These are phyloP conservation scores for Helotiales sp. DNA, from an alignment of 2,329 filamentous ascomycete genomes.

Conservation along the genomic window DNA sequence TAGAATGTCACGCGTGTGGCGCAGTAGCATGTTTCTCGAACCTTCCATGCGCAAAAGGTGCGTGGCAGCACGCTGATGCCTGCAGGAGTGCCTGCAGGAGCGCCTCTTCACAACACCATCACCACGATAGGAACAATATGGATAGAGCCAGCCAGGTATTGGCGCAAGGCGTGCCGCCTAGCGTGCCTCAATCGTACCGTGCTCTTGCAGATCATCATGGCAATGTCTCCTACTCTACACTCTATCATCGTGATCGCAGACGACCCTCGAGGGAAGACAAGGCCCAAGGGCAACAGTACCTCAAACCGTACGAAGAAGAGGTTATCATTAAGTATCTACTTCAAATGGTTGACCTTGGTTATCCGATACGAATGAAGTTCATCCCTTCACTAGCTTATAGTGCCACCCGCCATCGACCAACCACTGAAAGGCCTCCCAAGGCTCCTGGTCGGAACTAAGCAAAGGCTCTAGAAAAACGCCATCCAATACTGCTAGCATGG, in stretches of 20 bases:
- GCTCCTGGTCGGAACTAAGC: slow-evolving; percentile 14
- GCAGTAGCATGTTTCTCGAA: too few species aligned
- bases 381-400: slow-evolving; percentile 5
- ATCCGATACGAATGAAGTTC: slow-evolving; percentile 2
- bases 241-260: slow-evolving; percentile 27
- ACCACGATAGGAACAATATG: slow-evolving; percentile 8
- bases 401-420: background rate
- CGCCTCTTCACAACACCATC: slow-evolving; percentile 4
- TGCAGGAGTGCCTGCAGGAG: background rate
- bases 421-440: background rate
- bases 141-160: slow-evolving; percentile 21
- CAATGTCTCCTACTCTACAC: slow-evolving; percentile 26
- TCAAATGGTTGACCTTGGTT: background rate
- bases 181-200: slow-evolving; percentile 18
- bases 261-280: slow-evolving; percentile 31
- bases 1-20: slow-evolving; percentile 11
- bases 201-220: slow-evolving; percentile 23
- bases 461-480: slow-evolving; percentile 21
- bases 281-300: slow-evolving; percentile 31
- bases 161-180: slow-evolving; percentile 17
- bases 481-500: slow-evolving; percentile 19
- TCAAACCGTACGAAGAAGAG: slow-evolving; percentile 31
- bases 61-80: background rate
- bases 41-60: slow-evolving; percentile 9
- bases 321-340: slow-evolving; percentile 14